Evolutionary conservation across 2,329 filamentous ascomycete species (phyloP), one percentile per base, ranked within the genome.

Genomic region (Colletotrichum liaoningense): DNA sequence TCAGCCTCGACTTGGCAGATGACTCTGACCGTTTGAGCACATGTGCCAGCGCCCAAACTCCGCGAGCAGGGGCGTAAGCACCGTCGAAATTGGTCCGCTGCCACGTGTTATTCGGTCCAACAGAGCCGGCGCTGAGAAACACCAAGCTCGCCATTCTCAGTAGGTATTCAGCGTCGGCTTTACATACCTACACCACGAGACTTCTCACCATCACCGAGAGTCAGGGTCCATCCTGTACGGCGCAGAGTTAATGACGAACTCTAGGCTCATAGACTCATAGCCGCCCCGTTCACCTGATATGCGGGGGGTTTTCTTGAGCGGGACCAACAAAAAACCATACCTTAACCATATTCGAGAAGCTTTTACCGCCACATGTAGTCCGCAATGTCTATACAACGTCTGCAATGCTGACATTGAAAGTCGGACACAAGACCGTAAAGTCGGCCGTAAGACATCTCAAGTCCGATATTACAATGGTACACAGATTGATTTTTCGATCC

Each of bases 41-140:
- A n/a, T 30, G 19, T 19, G 16, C 55, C 16, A 63, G 59, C 22
- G 26, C 12, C 35, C 38, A 69, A 72, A 69, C 46, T 72, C 69
- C 58, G 35, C 57, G 11, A 26, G 35, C 19, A 26, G 12, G 52
- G 22, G 26, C 42, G 22, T 38, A 26, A 49, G 19, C 38, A 19
- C 8, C 19, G 59, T 63, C 19, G 9, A 35, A 16, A 42, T 42
- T 8, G 19, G 24, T 28, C 30, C n/a, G n/a, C 30, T 59, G 46
- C 70, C 70, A 73, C 70, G 60, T 73, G 70, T 38, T 38, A 62
- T 55, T 54, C 52, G 65, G 54, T 46, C 42, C 30, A 63, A 58
- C 19, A 22, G 1, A 49, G 42, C 8, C 42, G 42, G 42, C 19
- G 42, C 42, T 46, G 30, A 57, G 33, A 46, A n/a, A 30, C 30